Conservation (phyloP, 495 filamentous ascomycete species). For the Elasticomyces elasticus region DNA sequence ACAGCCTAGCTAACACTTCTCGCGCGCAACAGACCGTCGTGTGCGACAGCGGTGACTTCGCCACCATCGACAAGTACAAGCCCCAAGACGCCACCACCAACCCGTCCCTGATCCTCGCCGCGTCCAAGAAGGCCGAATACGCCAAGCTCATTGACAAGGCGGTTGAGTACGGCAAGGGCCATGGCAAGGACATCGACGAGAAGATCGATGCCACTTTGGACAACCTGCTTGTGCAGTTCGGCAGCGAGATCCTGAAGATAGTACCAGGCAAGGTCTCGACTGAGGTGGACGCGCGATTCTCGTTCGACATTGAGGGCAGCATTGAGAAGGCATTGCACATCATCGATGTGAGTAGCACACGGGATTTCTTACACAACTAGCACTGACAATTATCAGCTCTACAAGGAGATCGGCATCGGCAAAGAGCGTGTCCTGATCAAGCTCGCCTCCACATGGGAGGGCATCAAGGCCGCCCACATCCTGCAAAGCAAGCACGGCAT, state of each 20-base stretch:
- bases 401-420: conserved; percentile 79
- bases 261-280: conserved; percentile 97
- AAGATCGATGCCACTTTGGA: conserved; percentile 45
- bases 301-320: conserved; percentile 86
- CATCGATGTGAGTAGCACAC: conserved; percentile 59
- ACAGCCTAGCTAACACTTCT: conserved; percentile 12
- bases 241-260: conserved; percentile 92
- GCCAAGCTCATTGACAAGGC: conserved; percentile 83
- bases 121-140: conserved; percentile 96
- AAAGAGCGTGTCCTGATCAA: conserved; percentile 92
- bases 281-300: conserved; percentile 93
- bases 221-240: conserved; percentile 92
- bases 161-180: conserved; percentile 70
- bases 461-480: conserved; percentile 92
- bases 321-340: conserved; percentile 95
- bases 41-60: conserved; percentile 80
- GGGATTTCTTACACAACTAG: neutral
- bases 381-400: conserved; percentile 51
- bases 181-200: conserved; percentile 51
- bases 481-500: conserved; percentile 87
- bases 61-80: conserved; percentile 98
- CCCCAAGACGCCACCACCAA: conserved; percentile 99
- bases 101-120: conserved; percentile 93
- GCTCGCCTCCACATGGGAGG: conserved; percentile 86
- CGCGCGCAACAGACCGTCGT: conserved; percentile 60